phyloP scores from a whole-genome alignment of 176 grass and related monocot species.

The Tuctoria greenei region DNA sequence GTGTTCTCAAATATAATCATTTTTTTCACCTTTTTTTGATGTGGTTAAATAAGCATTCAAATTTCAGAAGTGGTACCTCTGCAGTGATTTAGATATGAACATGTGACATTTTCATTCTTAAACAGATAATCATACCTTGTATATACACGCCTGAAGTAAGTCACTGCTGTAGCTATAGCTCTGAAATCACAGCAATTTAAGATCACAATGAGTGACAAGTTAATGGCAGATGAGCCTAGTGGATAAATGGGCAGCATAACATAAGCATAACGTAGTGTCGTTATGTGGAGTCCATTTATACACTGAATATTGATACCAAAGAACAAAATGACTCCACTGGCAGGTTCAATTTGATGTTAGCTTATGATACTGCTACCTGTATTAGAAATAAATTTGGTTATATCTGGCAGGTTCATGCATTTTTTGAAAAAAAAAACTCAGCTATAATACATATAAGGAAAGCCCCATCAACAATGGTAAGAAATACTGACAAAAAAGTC shows the following conservation, averaged over 20 bases:
- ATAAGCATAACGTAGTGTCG: not conserved
- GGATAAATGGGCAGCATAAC: not conserved
- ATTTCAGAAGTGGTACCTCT: constrained; percentile 11
- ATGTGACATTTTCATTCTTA: no score
- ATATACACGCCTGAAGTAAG: constrained; percentile 97
- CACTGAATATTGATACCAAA: not conserved
- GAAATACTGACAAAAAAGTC: not conserved
- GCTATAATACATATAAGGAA: not conserved
- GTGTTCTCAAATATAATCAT: not conserved
- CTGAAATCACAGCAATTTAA: constrained; percentile 59
- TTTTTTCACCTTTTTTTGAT: not conserved
- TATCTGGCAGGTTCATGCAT: not conserved
- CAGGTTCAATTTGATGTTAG: not conserved
- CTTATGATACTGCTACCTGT: not conserved
- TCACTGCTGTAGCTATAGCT: constrained; percentile 90
- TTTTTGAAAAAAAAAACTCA: not conserved
- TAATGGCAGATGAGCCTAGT: not conserved
- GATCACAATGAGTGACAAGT: not conserved
- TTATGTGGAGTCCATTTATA: not conserved
- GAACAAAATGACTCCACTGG: not conserved
- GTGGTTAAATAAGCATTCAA: constrained; percentile 7
- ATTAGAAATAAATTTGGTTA: not conserved
- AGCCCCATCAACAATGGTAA: not conserved
- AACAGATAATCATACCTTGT: constrained; percentile 58
- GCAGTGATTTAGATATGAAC: not conserved